Percentiles rank a stretch among this genome's conserved stretches.
Conservation (phyloP, 495 filamentous ascomycete species). For the Lophiostoma macrostomum region DNA sequence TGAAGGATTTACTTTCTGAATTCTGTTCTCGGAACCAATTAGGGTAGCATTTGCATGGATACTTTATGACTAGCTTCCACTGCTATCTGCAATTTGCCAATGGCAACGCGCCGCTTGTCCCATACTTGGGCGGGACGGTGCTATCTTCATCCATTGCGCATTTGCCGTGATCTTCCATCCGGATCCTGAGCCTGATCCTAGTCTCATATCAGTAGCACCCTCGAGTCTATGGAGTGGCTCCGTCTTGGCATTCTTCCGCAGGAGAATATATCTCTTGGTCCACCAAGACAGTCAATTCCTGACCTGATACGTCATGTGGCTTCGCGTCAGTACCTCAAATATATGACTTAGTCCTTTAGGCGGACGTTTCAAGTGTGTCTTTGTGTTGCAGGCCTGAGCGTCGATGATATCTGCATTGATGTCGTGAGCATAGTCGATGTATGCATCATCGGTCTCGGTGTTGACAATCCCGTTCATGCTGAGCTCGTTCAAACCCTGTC, state of each 20-base stretch:
- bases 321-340: slow-evolving; percentile 17
- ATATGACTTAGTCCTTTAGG: slow-evolving; percentile 29
- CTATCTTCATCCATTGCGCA: no score
- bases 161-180: no score
- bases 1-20: no score
- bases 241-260: slow-evolving; percentile 1
- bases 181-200: no score
- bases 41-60: no score
- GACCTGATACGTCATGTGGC: slow-evolving; percentile 13
- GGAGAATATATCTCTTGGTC: slow-evolving; percentile 13
- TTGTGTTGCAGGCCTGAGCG: slow-evolving; percentile 2
- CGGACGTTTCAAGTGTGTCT: slow-evolving; percentile 7
- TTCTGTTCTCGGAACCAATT: no score
- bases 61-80: no score
- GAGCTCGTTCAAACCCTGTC: neutral
- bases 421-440: slow-evolving; percentile 4
- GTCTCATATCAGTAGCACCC: no score
- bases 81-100: no score
- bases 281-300: slow-evolving; percentile 19
- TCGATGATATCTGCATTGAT: slow-evolving; percentile 5
- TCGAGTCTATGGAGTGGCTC: slow-evolving; percentile 10
- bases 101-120: no score
- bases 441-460: neutral
- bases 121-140: no score
- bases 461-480: neutral